phyloP scores from a whole-genome alignment of 768 basidiomycete genomes.

The Pulveroboletus sp. region DNA sequence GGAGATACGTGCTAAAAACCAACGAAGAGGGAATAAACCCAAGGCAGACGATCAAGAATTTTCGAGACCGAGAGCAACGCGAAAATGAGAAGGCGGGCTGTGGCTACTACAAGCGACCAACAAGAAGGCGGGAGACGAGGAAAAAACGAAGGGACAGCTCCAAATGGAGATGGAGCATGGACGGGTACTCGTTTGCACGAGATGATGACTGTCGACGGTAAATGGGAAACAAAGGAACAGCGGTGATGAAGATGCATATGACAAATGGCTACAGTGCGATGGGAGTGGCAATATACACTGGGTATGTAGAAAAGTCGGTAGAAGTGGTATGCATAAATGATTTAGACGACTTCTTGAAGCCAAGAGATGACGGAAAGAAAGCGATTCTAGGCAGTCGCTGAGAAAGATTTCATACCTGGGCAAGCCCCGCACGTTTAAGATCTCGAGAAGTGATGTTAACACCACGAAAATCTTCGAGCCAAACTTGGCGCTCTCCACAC shows the following conservation, averaged over 20 bases:
- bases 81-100: too few species aligned
- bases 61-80: too few species aligned
- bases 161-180: background rate
- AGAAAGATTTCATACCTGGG: conserved; percentile 5
- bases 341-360: conserved; percentile 2
- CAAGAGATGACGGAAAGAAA: background rate
- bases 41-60: too few species aligned
- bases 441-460: conserved; percentile 50
- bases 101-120: too few species aligned
- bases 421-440: conserved; percentile 34
- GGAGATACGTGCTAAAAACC: too few species aligned
- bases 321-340: conserved; percentile 20
- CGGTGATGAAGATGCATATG: conserved; percentile 24
- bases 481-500: conserved; percentile 52
- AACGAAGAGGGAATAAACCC: too few species aligned
- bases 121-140: too few species aligned
- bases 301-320: background rate
- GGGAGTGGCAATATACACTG: conserved; percentile 30
- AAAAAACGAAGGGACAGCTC: background rate
- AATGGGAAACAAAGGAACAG: conserved; percentile 1
- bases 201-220: background rate
- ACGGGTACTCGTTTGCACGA: background rate
- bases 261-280: conserved; percentile 28
- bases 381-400: too few species aligned
- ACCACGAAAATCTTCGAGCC: conserved; percentile 62